A percentile compares a stretch with the other conserved stretches of the same genome.
These are phyloP conservation scores for Hydrangea macrophylla DNA, from an alignment of 148 eudicot species.

Conservation along the genomic window DNA sequence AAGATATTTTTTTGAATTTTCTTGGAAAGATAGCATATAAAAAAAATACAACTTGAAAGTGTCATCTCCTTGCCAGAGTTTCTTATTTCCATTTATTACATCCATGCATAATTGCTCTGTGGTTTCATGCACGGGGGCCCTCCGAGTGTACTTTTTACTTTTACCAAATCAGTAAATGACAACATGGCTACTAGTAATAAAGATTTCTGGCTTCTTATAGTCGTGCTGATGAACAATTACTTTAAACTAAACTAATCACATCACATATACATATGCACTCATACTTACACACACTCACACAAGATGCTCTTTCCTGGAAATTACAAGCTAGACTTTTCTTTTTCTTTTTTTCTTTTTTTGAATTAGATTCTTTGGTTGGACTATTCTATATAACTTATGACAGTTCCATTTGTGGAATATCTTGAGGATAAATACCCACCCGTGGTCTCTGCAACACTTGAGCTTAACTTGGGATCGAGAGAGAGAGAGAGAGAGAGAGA, in stretches of 20 bases:
- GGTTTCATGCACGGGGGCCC: no score
- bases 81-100: no score
- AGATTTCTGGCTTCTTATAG: neutral
- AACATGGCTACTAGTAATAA: neutral
- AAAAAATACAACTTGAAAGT: no score
- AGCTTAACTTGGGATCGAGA: neutral
- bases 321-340: conserved; percentile 3
- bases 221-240: neutral
- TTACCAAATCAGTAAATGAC: neutral
- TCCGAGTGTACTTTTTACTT: neutral
- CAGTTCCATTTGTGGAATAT: neutral
- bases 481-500: conserved; percentile 4
- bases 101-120: no score
- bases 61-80: no score
- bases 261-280: neutral
- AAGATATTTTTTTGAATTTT: no score
- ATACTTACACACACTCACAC: neutral
- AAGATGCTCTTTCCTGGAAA: conserved; percentile 14
- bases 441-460: neutral
- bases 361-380: neutral
- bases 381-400: neutral
- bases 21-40: no score
- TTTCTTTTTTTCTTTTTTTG: no score
- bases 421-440: conserved; percentile 10
- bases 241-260: neutral